A percentile compares a stretch with the other conserved stretches of the same genome.
Conservation (phyloP, 768 basidiomycete species). For the Cyathus striatus region DNA sequence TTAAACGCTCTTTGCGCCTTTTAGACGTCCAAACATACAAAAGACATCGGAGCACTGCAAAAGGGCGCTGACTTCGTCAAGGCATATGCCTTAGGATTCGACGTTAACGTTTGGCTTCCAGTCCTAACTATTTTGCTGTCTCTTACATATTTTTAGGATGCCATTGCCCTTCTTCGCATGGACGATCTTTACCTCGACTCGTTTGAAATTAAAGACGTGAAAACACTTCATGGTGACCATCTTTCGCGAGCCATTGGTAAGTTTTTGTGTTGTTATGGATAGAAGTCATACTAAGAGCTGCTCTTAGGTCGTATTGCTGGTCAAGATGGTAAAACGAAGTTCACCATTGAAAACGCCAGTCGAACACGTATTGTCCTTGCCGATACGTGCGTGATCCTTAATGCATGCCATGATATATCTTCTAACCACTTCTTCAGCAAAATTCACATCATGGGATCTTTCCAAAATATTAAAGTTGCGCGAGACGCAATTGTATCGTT, state of each 20-base stretch:
- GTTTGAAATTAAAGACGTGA: slow-evolving; percentile 99
- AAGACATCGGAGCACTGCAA: slow-evolving; percentile 88
- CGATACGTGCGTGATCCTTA: slow-evolving; percentile 71
- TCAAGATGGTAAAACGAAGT: slow-evolving; percentile 97
- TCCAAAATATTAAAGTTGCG: slow-evolving; percentile 97
- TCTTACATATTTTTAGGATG: slow-evolving; percentile 52
- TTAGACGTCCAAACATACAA: slow-evolving; percentile 92
- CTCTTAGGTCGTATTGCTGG: slow-evolving; percentile 89
- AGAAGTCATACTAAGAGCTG: slow-evolving; percentile 5
- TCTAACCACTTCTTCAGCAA: slow-evolving; percentile 47
- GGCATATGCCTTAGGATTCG: slow-evolving; percentile 91
- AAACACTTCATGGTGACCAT: slow-evolving; percentile 96
- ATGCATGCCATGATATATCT: neutral
- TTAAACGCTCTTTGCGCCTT: neutral
- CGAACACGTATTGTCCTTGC: slow-evolving; percentile 98
- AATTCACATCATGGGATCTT: slow-evolving; percentile 98
- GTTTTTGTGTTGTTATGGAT: neutral
- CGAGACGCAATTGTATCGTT: slow-evolving; percentile 94
- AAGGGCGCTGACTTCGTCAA: slow-evolving; percentile 98
- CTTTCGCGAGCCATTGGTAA: slow-evolving; percentile 93
- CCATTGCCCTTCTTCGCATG: slow-evolving; percentile 89
- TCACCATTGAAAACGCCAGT: slow-evolving; percentile 96
- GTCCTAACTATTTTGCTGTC: neutral
- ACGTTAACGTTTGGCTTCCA: slow-evolving; percentile 68
- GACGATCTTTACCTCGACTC: slow-evolving; percentile 98